These are phyloP conservation scores for Penicillium psychrofluorescens DNA, from an alignment of 495 filamentous ascomycete species.

Conservation along the genomic window DNA sequence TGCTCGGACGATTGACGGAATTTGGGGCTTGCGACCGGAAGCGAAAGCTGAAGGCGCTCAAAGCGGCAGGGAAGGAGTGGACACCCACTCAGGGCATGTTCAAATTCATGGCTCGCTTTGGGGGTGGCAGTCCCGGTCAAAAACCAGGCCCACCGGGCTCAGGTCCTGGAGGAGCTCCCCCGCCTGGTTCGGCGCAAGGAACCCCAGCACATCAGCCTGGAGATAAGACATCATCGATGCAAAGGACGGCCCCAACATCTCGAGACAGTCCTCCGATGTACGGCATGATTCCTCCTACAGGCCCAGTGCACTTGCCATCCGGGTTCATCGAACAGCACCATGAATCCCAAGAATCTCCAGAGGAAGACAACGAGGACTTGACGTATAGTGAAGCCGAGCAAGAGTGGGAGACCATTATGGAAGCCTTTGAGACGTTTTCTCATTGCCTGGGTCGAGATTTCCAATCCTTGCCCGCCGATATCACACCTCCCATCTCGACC, in stretches of 20 bases:
- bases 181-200: background rate
- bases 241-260: background rate
- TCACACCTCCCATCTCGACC: slow-evolving; percentile 50
- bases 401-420: slow-evolving; percentile 72
- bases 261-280: slow-evolving; percentile 37
- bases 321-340: slow-evolving; percentile 26
- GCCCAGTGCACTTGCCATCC: slow-evolving; percentile 30
- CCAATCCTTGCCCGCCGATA: slow-evolving; percentile 68
- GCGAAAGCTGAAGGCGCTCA: slow-evolving; percentile 58
- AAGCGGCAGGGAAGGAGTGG: slow-evolving; percentile 48
- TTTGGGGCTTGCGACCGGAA: slow-evolving; percentile 73
- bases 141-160: slow-evolving; percentile 15
- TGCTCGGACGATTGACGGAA: slow-evolving; percentile 74
- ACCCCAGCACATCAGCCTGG: slow-evolving; percentile 5
- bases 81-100: slow-evolving; percentile 46
- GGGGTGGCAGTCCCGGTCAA: slow-evolving; percentile 8
- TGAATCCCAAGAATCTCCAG: slow-evolving; percentile 7
- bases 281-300: slow-evolving; percentile 43
- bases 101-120: slow-evolving; percentile 36
- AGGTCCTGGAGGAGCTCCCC: slow-evolving; percentile 6
- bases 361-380: slow-evolving; percentile 42
- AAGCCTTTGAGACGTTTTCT: slow-evolving; percentile 60
- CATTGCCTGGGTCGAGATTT: slow-evolving; percentile 67
- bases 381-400: slow-evolving; percentile 61
- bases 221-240: slow-evolving; percentile 1